Percentiles rank a stretch among this genome's conserved stretches.
phyloP scores from a whole-genome alignment of 768 basidiomycete species.

The Rhizopogon vinicolor region DNA sequence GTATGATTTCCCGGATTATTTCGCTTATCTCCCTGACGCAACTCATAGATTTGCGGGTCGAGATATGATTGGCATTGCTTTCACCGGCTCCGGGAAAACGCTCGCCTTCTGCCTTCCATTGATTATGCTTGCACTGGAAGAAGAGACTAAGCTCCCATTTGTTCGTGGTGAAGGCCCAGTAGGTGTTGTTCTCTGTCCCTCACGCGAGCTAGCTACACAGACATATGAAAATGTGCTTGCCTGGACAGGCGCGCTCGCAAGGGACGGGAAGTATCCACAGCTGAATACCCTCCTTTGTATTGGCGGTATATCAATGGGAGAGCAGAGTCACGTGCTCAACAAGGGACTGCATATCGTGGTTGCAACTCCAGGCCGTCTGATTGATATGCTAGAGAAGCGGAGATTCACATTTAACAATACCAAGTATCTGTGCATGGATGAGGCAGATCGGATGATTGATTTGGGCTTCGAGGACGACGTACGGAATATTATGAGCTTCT shows the following conservation, averaged over 20 bases:
- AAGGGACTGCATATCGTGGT: slow-evolving; percentile 95
- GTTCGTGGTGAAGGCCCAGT: slow-evolving; percentile 93
- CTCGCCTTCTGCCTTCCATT: slow-evolving; percentile 97
- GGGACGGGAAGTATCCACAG: slow-evolving; percentile 76
- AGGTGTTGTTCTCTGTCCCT: slow-evolving; percentile 95
- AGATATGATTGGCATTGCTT: slow-evolving; percentile 98
- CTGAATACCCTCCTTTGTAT: slow-evolving; percentile 91
- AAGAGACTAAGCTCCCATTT: slow-evolving; percentile 87
- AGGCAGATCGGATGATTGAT: slow-evolving; percentile 99
- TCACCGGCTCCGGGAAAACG: slow-evolving; percentile 98
- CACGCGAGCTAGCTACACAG: slow-evolving; percentile 93
- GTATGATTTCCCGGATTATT: slow-evolving; percentile 39
- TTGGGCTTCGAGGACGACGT: slow-evolving; percentile 99
- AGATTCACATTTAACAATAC: slow-evolving; percentile 89
- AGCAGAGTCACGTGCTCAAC: slow-evolving; percentile 88
- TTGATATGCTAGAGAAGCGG: slow-evolving; percentile 98
- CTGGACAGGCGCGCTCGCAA: slow-evolving; percentile 82
- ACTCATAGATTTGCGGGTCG: slow-evolving; percentile 79
- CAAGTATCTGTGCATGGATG: slow-evolving; percentile 98
- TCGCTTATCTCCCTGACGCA: slow-evolving; percentile 9
- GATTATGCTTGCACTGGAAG: slow-evolving; percentile 94
- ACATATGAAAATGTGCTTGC: slow-evolving; percentile 91
- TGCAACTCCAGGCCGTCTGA: slow-evolving; percentile 93
- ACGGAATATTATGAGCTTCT: slow-evolving; percentile 98
- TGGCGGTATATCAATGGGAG: slow-evolving; percentile 97